phyloP scores from a whole-genome alignment of 306 rosid genomes.

The Begonia fuchsioides region DNA sequence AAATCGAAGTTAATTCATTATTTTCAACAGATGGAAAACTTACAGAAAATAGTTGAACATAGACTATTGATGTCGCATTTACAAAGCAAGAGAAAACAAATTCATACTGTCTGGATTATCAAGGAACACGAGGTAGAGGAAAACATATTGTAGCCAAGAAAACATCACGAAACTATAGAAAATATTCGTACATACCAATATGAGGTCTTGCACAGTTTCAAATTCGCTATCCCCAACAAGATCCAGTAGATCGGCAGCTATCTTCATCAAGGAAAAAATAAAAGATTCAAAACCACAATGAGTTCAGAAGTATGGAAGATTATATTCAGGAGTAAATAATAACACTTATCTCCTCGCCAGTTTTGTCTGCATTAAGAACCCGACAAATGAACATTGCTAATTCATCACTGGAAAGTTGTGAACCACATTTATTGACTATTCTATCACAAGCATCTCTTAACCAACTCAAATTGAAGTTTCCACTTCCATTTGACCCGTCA shows the following conservation, averaged over 20 bases:
- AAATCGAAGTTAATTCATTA: no score
- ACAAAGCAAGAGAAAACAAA: no score
- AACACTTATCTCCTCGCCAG: constrained; percentile 79
- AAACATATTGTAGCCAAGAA: not conserved
- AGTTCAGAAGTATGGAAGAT: constrained; percentile 6
- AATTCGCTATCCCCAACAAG: constrained; percentile 86
- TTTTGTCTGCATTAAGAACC: constrained; percentile 82
- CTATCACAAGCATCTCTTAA: constrained; percentile 66
- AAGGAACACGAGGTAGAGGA: not conserved
- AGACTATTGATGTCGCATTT: no score
- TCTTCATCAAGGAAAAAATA: constrained; percentile 30
- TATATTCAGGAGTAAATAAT: constrained; percentile 6
- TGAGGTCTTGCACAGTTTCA: constrained; percentile 72
- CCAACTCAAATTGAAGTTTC: constrained; percentile 44
- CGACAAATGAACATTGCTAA: constrained; percentile 84
- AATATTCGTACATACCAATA: constrained; percentile 41
- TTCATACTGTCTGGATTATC: no score
- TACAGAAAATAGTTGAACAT: no score
- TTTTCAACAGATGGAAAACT: no score
- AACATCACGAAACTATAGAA: constrained; percentile 4
- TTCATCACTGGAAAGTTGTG: constrained; percentile 64
- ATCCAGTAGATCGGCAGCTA: constrained; percentile 88
- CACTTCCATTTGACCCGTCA: constrained; percentile 19
- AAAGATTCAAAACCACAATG: constrained; percentile 6
- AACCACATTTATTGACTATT: constrained; percentile 28